phyloP scores from a whole-genome alignment of 2,329 filamentous ascomycete species.

The Endoconidiophora laricicola region DNA sequence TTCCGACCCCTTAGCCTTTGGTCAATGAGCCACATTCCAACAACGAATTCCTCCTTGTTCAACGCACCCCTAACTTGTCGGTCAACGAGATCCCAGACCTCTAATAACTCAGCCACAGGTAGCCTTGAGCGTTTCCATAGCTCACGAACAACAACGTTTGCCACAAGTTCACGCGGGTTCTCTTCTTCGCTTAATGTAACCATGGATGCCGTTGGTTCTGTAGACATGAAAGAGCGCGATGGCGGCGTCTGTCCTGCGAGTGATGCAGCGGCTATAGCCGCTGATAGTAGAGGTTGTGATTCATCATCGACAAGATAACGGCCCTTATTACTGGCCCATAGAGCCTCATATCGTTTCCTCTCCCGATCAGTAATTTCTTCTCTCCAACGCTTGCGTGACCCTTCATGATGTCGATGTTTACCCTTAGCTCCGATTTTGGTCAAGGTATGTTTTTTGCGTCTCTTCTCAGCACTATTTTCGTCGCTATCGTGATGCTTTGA shows the following conservation, averaged over 20 bases:
- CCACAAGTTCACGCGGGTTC: slow-evolving; percentile 34
- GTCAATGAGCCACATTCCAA: slow-evolving; percentile 70
- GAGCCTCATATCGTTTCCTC: slow-evolving; percentile 64
- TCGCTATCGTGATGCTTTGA: slow-evolving; percentile 15
- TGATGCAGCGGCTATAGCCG: background rate
- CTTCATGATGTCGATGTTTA: slow-evolving; percentile 59
- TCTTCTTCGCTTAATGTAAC: slow-evolving; percentile 10
- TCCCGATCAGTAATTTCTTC: slow-evolving; percentile 57
- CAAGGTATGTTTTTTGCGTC: slow-evolving; percentile 28
- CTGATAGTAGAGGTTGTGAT: slow-evolving; percentile 8
- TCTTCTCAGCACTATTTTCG: slow-evolving; percentile 37
- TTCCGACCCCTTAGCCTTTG: slow-evolving; percentile 67
- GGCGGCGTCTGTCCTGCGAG: background rate
- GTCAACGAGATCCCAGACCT: slow-evolving; percentile 65
- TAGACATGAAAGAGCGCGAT: background rate
- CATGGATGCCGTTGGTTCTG: slow-evolving; percentile 4
- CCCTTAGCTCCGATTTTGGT: slow-evolving; percentile 31
- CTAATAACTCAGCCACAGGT: slow-evolving; percentile 48
- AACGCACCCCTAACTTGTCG: slow-evolving; percentile 36
- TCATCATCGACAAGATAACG: slow-evolving; percentile 24
- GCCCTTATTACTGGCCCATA: slow-evolving; percentile 71
- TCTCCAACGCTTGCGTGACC: slow-evolving; percentile 58
- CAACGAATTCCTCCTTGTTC: slow-evolving; percentile 56
- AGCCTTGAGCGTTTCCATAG: slow-evolving; percentile 60
- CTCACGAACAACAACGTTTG: slow-evolving; percentile 53